phyloP scores from a whole-genome alignment of 768 basidiomycete species.

The Auriscalpium orientale region DNA sequence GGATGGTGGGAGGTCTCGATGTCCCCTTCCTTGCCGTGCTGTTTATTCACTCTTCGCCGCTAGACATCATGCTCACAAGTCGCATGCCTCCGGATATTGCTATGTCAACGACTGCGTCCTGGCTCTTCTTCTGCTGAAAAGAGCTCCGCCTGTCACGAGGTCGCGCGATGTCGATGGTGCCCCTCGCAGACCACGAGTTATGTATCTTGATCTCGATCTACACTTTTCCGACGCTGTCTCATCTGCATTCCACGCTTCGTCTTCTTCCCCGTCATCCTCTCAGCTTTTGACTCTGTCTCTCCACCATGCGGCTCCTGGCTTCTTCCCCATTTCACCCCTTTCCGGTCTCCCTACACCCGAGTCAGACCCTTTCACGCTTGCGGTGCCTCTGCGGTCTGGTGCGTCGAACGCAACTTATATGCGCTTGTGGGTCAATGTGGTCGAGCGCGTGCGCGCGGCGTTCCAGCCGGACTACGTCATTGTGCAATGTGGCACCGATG shows the following conservation, averaged over 20 bases:
- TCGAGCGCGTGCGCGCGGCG: slow-evolving; percentile 51
- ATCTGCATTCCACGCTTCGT: slow-evolving; percentile 53
- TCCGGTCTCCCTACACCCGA: slow-evolving; percentile 36
- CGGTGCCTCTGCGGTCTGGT: slow-evolving; percentile 70
- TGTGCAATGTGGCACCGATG: slow-evolving; percentile 84
- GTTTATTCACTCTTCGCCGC: background rate
- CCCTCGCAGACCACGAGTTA: slow-evolving; percentile 46
- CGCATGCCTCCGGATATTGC: slow-evolving; percentile 82
- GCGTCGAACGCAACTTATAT: slow-evolving; percentile 57
- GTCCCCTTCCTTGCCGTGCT: background rate
- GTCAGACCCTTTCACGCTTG: slow-evolving; percentile 65
- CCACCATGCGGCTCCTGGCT: slow-evolving; percentile 76
- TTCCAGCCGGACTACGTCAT: slow-evolving; percentile 76
- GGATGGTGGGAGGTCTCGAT: slow-evolving; percentile 79
- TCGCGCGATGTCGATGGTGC: background rate
- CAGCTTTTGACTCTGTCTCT: slow-evolving; percentile 61
- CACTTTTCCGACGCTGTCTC: slow-evolving; percentile 90
- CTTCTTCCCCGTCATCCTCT: slow-evolving; percentile 24
- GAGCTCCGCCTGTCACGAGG: slow-evolving; percentile 17
- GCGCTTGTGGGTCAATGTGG: slow-evolving; percentile 48
- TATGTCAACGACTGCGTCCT: slow-evolving; percentile 89
- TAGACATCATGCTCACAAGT: slow-evolving; percentile 80
- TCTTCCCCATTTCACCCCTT: slow-evolving; percentile 65
- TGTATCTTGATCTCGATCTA: slow-evolving; percentile 91
- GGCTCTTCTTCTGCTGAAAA: slow-evolving; percentile 65